Evolutionary conservation across 176 grass and related monocot species (phyloP), one percentile per base, ranked within the genome.

Genomic region (Urochloa ruziziensis): DNA sequence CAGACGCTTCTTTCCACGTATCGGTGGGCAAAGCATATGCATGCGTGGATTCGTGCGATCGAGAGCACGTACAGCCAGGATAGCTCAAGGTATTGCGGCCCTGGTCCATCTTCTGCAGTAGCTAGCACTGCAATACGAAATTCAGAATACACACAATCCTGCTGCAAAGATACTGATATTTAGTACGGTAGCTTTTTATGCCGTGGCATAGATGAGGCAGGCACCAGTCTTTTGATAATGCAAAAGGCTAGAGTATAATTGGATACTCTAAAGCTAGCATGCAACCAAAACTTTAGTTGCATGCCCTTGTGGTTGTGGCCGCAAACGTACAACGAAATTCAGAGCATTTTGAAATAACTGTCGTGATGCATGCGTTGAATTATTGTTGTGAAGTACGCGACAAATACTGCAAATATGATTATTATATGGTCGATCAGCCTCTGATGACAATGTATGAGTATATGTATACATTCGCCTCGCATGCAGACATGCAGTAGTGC

Each of bases 1-100:
- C 24, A 6, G 82, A 76, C 77, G 10, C 77, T 77, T 81, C 77
- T 76, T 89, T 85, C 70, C 40, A 89, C 62, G 52, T 69, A 42
- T 57, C 37, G 56, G 28, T 18, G 17, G 24, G 57, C 7, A 40
- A 40, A 40, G 39, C 39, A 9, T 40, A 9, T 40, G 39, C 39
- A 40, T 40, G 39, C 39, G 39, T 40, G 39, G 39, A 40, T 40
- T 40, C 39, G 39, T 40, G 7, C 39, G 39, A 32, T 4, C 39
- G 29, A 23, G n/a, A n/a, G n/a, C n/a, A n/a, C n/a, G n/a, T n/a
- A n/a, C n/a, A 34, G 11, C 21, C 24, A 58, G 25, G 19, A 75
- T 75, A 15, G 14, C 61, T 82, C 78, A 68, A 68, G 78, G 61
- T 36, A 75, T 2, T 11, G 46, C 49, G 49, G 49, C 49, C 49